These are phyloP conservation scores for Lecanosticta acicola DNA, from an alignment of 2,329 filamentous ascomycete genomes.

Conservation along the genomic window DNA sequence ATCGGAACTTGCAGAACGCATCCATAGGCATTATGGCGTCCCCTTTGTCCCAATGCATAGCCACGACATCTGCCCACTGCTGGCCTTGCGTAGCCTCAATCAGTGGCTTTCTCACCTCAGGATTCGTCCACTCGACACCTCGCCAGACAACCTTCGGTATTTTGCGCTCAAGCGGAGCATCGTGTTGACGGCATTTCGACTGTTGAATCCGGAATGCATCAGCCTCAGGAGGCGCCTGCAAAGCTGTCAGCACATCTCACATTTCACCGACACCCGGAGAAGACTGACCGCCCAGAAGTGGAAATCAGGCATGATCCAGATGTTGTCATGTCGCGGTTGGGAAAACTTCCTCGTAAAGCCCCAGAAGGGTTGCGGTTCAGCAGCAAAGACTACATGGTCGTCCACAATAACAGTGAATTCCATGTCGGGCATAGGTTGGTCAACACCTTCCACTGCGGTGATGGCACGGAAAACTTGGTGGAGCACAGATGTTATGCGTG, in stretches of 20 bases:
- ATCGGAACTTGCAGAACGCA: slow-evolving; percentile 26
- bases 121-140: slow-evolving; percentile 25
- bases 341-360: slow-evolving; percentile 13
- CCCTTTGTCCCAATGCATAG: slow-evolving; percentile 23
- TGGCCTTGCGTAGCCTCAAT: slow-evolving; percentile 29
- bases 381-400: slow-evolving; percentile 12
- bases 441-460: slow-evolving; percentile 14
- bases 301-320: slow-evolving; percentile 20
- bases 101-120: slow-evolving; percentile 27
- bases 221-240: slow-evolving; percentile 10
- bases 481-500: slow-evolving; percentile 30
- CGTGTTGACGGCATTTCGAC: slow-evolving; percentile 17
- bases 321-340: slow-evolving; percentile 18
- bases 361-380: slow-evolving; percentile 11
- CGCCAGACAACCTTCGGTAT: slow-evolving; percentile 30
- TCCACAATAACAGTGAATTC: slow-evolving; percentile 20
- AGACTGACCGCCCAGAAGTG: slow-evolving; percentile 15
- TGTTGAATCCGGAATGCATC: slow-evolving; percentile 19
- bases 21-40: slow-evolving; percentile 20
- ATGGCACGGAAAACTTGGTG: slow-evolving; percentile 16
- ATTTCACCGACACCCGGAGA: not conserved
- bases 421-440: slow-evolving; percentile 17
- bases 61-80: slow-evolving; percentile 34
- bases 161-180: slow-evolving; percentile 22
- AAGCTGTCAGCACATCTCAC: not conserved